Evolutionary conservation across 2,329 filamentous ascomycete species (phyloP).

Genomic region (Apiospora kogelbergensis): DNA sequence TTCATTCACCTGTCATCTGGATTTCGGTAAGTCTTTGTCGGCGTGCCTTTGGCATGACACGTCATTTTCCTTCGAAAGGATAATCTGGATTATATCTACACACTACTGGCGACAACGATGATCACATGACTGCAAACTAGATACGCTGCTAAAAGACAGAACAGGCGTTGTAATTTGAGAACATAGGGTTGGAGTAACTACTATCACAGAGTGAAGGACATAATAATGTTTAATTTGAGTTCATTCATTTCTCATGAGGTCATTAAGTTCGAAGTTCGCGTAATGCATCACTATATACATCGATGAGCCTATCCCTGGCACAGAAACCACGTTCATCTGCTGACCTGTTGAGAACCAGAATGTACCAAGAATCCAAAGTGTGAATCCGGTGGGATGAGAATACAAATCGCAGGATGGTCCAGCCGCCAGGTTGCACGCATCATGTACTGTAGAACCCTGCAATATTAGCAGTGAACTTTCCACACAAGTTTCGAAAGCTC

Average conservation of each 20-base stretch:
- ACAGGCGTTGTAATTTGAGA: not conserved
- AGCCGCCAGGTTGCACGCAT: not conserved
- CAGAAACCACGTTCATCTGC: not conserved
- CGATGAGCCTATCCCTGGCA: not conserved
- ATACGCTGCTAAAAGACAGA: too few species aligned
- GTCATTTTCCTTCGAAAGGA: not conserved
- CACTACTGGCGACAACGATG: not conserved
- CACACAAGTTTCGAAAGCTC: constrained; percentile 5
- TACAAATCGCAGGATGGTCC: not conserved
- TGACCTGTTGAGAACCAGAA: not conserved
- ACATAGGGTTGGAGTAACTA: not conserved
- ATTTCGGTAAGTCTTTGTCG: not conserved
- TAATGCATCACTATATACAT: not conserved
- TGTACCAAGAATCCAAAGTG: not conserved
- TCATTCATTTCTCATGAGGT: not conserved
- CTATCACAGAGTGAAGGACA: not conserved
- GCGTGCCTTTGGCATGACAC: not conserved
- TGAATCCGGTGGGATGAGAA: not conserved
- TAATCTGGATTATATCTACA: not conserved
- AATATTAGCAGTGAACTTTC: not conserved
- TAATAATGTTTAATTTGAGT: not conserved
- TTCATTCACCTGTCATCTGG: not conserved
- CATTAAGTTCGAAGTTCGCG: not conserved
- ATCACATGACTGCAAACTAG: not conserved
- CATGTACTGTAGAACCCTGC: not conserved